phyloP scores from a whole-genome alignment of 176 grass and related monocot species.

The Carex parvula region DNA sequence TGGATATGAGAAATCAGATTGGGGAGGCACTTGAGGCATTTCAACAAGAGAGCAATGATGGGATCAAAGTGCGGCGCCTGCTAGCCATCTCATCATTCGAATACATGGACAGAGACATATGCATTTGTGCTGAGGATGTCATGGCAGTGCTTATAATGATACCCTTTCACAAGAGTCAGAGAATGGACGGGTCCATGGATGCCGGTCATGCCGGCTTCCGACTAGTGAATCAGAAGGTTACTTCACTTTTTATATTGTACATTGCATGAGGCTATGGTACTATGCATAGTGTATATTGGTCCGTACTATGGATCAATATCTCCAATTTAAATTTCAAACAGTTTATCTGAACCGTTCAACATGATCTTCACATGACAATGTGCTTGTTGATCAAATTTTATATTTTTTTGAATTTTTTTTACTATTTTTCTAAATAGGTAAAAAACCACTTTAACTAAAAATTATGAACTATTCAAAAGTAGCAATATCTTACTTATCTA shows the following conservation, averaged over 20 bases:
- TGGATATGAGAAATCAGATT: conserved; percentile 51
- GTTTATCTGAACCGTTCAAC: too few species aligned
- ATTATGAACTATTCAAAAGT: too few species aligned
- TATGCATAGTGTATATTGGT: too few species aligned
- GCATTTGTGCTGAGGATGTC: conserved; percentile 55
- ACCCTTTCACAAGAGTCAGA: conserved; percentile 62
- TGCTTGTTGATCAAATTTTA: too few species aligned
- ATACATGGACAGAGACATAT: conserved; percentile 71
- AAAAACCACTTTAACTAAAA: too few species aligned
- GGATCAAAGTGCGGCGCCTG: conserved; percentile 36
- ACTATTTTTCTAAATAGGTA: too few species aligned
- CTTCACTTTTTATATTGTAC: neutral
- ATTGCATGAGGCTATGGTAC: neutral
- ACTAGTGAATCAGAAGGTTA: conserved; percentile 62
- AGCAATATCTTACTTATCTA: too few species aligned
- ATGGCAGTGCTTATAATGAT: conserved; percentile 53
- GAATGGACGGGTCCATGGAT: conserved; percentile 53
- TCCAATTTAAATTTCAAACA: too few species aligned
- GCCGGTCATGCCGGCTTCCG: conserved; percentile 39
- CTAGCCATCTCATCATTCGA: conserved; percentile 54
- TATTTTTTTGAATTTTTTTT: too few species aligned
- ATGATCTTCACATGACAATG: too few species aligned
- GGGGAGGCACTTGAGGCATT: conserved; percentile 56
- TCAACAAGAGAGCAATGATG: conserved; percentile 31
- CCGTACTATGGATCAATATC: too few species aligned